These are phyloP conservation scores for Blastocystis sp. DNA, from an alignment of 352 stramenopile genomes.

Conservation along the genomic window DNA sequence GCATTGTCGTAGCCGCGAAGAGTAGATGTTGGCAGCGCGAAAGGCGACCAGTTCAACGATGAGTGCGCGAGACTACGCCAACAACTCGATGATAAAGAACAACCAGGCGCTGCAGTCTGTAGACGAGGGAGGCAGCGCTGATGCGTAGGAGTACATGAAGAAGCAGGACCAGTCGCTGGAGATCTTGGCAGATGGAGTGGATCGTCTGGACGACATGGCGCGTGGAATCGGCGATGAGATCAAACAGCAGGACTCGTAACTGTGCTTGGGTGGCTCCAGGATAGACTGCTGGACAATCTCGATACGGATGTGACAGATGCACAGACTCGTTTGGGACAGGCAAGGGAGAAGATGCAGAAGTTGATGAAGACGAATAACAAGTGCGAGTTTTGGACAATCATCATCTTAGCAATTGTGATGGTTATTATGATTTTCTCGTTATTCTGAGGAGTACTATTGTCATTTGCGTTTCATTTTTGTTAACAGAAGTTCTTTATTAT, in stretches of 20 bases:
- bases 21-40: not conserved
- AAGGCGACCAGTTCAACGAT: constrained; percentile 17
- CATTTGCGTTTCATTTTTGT: constrained; percentile 48
- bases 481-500: not conserved
- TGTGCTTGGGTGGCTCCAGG: not conserved
- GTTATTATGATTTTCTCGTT: constrained; percentile 47
- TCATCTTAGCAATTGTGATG: constrained; percentile 21
- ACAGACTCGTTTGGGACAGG: constrained; percentile 45
- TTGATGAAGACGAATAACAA: constrained; percentile 61
- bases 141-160: constrained; percentile 58
- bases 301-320: constrained; percentile 53
- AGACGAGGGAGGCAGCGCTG: not conserved
- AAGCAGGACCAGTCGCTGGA: constrained; percentile 44
- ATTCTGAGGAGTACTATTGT: not conserved
- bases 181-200: constrained; percentile 50
- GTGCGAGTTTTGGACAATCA: constrained; percentile 45
- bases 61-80: constrained; percentile 42
- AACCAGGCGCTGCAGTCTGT: constrained; percentile 32
- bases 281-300: constrained; percentile 29
- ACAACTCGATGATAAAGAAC: constrained; percentile 44
- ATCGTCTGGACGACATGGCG: constrained; percentile 55
- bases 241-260: constrained; percentile 40
- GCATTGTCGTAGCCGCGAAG: not conserved
- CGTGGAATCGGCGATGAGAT: constrained; percentile 52
- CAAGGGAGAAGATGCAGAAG: constrained; percentile 37